Evolutionary conservation across 345 rosid genomes (phyloP).

Genomic region (Eucalyptus erythrocorys): DNA sequence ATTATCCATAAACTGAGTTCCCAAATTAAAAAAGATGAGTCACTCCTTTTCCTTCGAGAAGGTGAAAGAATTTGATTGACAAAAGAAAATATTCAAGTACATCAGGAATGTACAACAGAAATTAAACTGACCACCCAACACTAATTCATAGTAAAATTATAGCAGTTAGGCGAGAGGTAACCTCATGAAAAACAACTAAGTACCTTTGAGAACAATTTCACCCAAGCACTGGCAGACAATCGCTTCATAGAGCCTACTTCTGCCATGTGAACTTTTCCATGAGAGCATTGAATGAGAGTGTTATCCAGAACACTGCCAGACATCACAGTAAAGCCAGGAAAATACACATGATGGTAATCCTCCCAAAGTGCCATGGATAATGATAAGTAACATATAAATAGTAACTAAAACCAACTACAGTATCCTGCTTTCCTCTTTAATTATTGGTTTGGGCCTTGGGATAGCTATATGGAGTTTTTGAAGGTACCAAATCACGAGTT

Average conservation of each 20-base stretch:
- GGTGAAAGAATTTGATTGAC: background rate
- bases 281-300: constrained; percentile 60
- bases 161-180: background rate
- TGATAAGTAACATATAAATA: background rate
- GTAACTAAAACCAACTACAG: background rate
- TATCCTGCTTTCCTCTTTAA: background rate
- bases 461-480: background rate
- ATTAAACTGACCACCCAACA: background rate
- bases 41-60: background rate
- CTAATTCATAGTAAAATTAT: background rate
- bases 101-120: background rate
- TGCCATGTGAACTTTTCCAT: constrained; percentile 72
- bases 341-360: background rate
- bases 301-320: constrained; percentile 56
- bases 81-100: background rate
- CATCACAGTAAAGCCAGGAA: background rate
- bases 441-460: background rate
- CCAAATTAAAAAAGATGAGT: background rate
- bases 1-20: background rate
- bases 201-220: constrained; percentile 67
- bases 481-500: background rate
- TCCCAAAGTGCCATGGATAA: background rate
- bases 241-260: constrained; percentile 72
- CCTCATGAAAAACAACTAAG: background rate
- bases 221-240: constrained; percentile 68